Base-by-base conservation (phyloP, 805 yeast species). In the Yamadazyma laniorum region DNA sequence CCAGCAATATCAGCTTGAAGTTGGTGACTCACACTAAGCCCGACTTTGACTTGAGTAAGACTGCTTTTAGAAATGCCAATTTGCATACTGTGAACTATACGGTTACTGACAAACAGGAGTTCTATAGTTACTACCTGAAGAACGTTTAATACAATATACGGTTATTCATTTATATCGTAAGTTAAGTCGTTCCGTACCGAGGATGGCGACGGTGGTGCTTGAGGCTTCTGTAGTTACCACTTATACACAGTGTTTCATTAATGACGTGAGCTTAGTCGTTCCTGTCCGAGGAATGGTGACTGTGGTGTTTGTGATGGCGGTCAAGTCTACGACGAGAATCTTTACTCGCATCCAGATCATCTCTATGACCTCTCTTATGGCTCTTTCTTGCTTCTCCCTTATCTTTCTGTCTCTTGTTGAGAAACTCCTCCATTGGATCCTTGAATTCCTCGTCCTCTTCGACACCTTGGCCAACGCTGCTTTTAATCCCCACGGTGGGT, bases 41-140 rank as follows among this genome's bases (percentile, higher is more conserved):
- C 18, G 55, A 54, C 8, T 35, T 47, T 28, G 40, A 34, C 3
- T 35, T 35, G 13, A 31, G 36, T n/a, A 60, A 51, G 39, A 43
- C 48, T 19, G 53, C 63, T 13, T 67, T 62, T 40, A 61, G 58
- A 29, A 55, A 61, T 29, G 61, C 63, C 30, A 56, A 60, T 9
- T 57, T 68, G 45, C 59, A 45, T 35, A 45, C 50, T 15, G 61
- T 67, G 19, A 61, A 57, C 26, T 59, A 68, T 45, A 45, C 53
- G 17, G 42, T 61, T 12, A 36, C 39, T 6, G 59, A 59, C 23
- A 68, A 68, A 47, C 40, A 39, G 26, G 53, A 54, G 37, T 68
- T 68, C 40, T 53, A 45, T 22, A 30, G 41, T 7, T 56, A 58
- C 28, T 58, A 53, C 32, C 33, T 41, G 19, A 44, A 53, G 22